Evolutionary conservation across 1,284 basidiomycete genomes (phyloP), one percentile per base, ranked within the genome.

Genomic region (Ustilago xerochloae): DNA sequence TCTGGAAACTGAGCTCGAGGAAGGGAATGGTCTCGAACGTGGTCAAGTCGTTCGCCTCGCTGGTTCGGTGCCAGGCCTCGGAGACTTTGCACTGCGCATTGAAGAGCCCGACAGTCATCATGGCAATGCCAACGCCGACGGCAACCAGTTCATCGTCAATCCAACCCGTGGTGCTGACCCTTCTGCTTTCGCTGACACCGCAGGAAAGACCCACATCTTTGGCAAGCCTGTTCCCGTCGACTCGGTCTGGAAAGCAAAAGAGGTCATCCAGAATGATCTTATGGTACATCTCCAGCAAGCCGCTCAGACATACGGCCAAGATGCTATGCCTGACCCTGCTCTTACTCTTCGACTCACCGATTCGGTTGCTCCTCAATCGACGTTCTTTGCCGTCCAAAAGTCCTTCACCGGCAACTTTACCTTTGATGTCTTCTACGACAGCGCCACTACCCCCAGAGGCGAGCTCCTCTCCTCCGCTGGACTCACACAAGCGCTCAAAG

Each of bases 361-460:
- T 79, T 90, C 92, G 51, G 86, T 90, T 7, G 88, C 90, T 49
- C 87, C 88, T 15, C 88, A 88, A 24, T 91, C 91, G 85, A 96
- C 93, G 79, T 86, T 96, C 28, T 93, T 88, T 81, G 93, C 91
- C 5, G 87, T 95, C 30, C 94, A 97, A 85, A 94, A 93, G 82
- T 87, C 88, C 15, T 94, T 85, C 78, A 89, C 92, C 15, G 92
- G 92, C 6, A 87, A 90, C 53, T 96, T 95, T 85, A 89, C 91
- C 70, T 92, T 94, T 78, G 94, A 96, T 76, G 87, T 95, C 20
- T 91, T 91, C 83, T 95, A 90, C 80, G 92, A 95, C 78, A 91
- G 91, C 63, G 88, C 77, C 13, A 85, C 41, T 89, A 89, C 81
- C 84, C 89, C 50, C 87, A 89, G 69, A 87, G 89, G 75, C 88